Conservation (phyloP, 177 flowering plant genomes). For the Vitis hybrid region DNA sequence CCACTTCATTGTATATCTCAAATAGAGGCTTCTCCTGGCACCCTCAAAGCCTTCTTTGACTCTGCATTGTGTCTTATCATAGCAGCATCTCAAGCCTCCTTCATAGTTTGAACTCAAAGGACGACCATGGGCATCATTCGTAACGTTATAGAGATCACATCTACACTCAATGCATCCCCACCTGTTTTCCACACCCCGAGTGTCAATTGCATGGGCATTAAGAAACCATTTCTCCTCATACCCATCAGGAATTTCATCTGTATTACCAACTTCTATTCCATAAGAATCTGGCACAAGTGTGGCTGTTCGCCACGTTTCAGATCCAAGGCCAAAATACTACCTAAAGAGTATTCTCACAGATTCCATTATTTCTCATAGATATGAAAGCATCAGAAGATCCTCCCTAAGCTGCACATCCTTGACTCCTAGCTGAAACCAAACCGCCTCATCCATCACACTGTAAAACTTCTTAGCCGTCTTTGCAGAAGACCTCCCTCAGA, state of each 20-base stretch:
- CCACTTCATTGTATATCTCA: constrained; percentile 80
- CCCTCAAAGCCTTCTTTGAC: constrained; percentile 41
- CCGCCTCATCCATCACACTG: too few species aligned
- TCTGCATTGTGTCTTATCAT: constrained; percentile 40
- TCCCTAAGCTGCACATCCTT: too few species aligned
- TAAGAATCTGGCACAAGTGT: constrained; percentile 65
- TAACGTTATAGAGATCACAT: constrained; percentile 80
- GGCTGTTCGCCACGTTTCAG: constrained; percentile 58
- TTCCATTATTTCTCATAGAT: constrained; percentile 49
- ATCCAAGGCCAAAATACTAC: constrained; percentile 84
- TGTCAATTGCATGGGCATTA: constrained; percentile 92
- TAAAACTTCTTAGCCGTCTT: too few species aligned
- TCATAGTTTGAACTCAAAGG: constrained; percentile 17
- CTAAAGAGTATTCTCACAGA: constrained; percentile 45
- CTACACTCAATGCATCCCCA: constrained; percentile 89
- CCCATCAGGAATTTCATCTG: constrained; percentile 65
- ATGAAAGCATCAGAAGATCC: neutral
- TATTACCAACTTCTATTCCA: constrained; percentile 82
- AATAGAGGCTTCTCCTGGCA: constrained; percentile 49
- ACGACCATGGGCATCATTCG: constrained; percentile 20
- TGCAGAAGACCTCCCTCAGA: too few species aligned
- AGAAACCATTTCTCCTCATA: constrained; percentile 79
- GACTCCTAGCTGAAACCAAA: too few species aligned
- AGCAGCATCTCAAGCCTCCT: constrained; percentile 31
- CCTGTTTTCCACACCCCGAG: constrained; percentile 75